Conservation (phyloP, 2,329 filamentous ascomycete genomes). For the Daldinia sp. region DNA sequence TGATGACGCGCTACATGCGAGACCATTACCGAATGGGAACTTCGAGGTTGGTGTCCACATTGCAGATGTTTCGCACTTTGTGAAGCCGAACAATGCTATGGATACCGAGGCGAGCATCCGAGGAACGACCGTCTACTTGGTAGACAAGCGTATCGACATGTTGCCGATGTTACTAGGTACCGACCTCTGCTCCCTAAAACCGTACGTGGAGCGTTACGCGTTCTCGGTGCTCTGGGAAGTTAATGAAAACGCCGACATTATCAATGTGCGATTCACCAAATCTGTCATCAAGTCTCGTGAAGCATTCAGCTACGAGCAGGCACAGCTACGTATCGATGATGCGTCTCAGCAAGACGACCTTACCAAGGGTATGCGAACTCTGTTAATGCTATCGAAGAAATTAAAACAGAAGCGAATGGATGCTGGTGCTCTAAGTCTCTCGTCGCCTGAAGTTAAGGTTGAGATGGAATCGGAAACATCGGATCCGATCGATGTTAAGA, state of each 20-base stretch:
- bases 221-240: constrained; percentile 93
- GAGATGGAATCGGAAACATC: constrained; percentile 96
- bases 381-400: constrained; percentile 91
- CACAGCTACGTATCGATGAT: constrained; percentile 94
- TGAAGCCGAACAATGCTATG: constrained; percentile 97
- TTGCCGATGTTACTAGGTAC: constrained; percentile 95
- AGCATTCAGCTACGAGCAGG: constrained; percentile 97
- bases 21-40: constrained; percentile 88
- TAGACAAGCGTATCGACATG: constrained; percentile 99
- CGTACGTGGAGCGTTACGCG: constrained; percentile 93
- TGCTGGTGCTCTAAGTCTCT: constrained; percentile 92
- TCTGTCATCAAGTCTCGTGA: constrained; percentile 97
- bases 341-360: constrained; percentile 87
- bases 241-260: constrained; percentile 84
- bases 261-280: constrained; percentile 91
- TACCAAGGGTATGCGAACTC: constrained; percentile 86
- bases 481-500: constrained; percentile 95
- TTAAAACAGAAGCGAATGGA: constrained; percentile 96
- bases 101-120: constrained; percentile 93
- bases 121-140: constrained; percentile 95
- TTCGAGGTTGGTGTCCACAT: constrained; percentile 98
- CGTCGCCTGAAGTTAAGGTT: constrained; percentile 97
- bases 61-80: constrained; percentile 98
- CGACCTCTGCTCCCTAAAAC: constrained; percentile 95
- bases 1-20: constrained; percentile 94